These are phyloP conservation scores for Trichoderma reesei DNA, from an alignment of 495 filamentous ascomycete species.

Conservation along the genomic window DNA sequence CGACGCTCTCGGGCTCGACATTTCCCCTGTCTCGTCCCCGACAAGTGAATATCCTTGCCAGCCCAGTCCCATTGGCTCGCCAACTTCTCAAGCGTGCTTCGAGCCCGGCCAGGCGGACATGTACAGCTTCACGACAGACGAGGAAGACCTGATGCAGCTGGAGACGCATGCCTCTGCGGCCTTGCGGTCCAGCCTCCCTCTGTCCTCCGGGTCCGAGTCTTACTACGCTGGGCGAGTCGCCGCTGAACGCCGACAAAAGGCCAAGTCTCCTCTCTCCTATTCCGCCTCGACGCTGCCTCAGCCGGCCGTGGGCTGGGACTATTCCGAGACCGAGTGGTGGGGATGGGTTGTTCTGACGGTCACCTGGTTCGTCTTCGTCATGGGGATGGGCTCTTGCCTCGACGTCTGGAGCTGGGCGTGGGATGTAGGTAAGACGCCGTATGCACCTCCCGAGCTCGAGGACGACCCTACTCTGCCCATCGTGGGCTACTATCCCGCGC, in stretches of 20 bases:
- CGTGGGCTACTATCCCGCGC: slow-evolving; percentile 89
- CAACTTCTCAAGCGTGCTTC: not conserved
- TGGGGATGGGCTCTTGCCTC: slow-evolving; percentile 89
- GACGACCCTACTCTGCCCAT: slow-evolving; percentile 91
- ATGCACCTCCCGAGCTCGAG: slow-evolving; percentile 84
- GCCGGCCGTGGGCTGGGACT: slow-evolving; percentile 60
- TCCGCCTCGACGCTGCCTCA: slow-evolving; percentile 31
- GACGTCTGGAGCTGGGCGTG: slow-evolving; percentile 99
- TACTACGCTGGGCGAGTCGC: slow-evolving; percentile 44
- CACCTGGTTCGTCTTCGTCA: slow-evolving; percentile 91
- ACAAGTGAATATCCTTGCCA: not conserved
- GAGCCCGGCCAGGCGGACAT: not conserved
- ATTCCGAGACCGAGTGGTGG: slow-evolving; percentile 91
- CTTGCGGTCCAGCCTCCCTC: slow-evolving; percentile 34
- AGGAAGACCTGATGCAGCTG: slow-evolving; percentile 62
- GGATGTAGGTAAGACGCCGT: slow-evolving; percentile 95
- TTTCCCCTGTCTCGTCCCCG: slow-evolving; percentile 30
- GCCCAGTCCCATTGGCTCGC: not conserved
- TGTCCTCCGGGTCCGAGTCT: slow-evolving; percentile 54
- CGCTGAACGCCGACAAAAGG: slow-evolving; percentile 38
- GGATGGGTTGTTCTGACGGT: slow-evolving; percentile 83
- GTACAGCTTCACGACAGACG: slow-evolving; percentile 63
- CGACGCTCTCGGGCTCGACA: slow-evolving; percentile 33
- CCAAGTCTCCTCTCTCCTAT: slow-evolving; percentile 52
- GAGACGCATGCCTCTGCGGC: slow-evolving; percentile 17